These are phyloP conservation scores for Cryphonectria parasitica DNA, from an alignment of 2,329 filamentous ascomycete genomes.

Conservation along the genomic window DNA sequence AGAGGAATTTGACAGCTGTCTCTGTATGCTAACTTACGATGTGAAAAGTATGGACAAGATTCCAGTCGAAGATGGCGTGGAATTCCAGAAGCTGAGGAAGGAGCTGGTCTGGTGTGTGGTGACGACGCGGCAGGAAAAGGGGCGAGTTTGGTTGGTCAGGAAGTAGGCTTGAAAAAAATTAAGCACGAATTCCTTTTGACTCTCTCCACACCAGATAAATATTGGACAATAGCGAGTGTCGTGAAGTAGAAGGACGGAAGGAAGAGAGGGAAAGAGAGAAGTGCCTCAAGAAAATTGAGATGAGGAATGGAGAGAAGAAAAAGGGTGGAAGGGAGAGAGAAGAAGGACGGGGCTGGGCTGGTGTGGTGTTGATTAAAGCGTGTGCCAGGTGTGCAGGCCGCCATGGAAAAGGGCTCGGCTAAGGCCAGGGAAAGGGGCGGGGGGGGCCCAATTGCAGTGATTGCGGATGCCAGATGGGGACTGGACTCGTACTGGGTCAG, in stretches of 20 bases:
- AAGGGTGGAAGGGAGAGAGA: constrained; percentile 21
- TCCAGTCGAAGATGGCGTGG: constrained; percentile 25
- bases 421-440: constrained; percentile 16
- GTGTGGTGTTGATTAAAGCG: constrained; percentile 15
- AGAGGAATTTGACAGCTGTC: neutral
- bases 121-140: constrained; percentile 17
- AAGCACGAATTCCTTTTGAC: constrained; percentile 22
- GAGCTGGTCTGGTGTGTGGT: constrained; percentile 7
- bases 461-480: constrained; percentile 22
- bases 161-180: constrained; percentile 21
- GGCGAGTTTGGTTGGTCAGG: neutral
- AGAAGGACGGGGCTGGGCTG: constrained; percentile 12
- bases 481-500: constrained; percentile 21
- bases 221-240: constrained; percentile 31
- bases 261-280: constrained; percentile 13
- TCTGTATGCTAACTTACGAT: constrained; percentile 25
- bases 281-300: constrained; percentile 9
- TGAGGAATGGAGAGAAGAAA: constrained; percentile 15
- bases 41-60: constrained; percentile 18
- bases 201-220: constrained; percentile 26
- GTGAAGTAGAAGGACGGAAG: constrained; percentile 26
- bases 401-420: constrained; percentile 9
- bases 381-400: constrained; percentile 9
- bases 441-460: constrained; percentile 12
- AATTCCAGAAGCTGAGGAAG: constrained; percentile 23